Percentiles rank a stretch among this genome's conserved stretches.
These are phyloP conservation scores for Trifolium pratense DNA, from an alignment of 306 rosid species.

Conservation along the genomic window DNA sequence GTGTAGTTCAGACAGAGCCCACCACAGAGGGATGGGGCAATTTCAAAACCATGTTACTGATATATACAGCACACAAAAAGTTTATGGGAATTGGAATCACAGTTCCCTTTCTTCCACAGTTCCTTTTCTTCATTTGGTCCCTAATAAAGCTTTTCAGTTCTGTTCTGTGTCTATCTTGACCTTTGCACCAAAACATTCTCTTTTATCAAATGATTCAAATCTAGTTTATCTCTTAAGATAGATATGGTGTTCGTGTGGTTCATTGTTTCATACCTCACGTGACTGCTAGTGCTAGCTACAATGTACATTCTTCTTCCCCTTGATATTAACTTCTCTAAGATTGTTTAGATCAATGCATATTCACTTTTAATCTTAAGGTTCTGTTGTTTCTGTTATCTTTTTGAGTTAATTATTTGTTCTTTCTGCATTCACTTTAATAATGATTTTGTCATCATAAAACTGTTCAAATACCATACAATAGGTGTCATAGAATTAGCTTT, in stretches of 20 bases:
- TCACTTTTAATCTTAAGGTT: conserved; percentile 33
- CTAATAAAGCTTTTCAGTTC: conserved; percentile 41
- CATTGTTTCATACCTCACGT: conserved; percentile 38
- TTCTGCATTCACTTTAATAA: background rate
- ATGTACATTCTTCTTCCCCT: background rate
- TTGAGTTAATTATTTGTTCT: background rate
- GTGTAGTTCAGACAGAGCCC: conserved; percentile 35
- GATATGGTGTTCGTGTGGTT: background rate
- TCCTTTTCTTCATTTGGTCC: conserved; percentile 44
- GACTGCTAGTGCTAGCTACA: conserved; percentile 18
- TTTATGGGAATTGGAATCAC: conserved; percentile 50
- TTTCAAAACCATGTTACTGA: conserved; percentile 42
- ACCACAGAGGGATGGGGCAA: conserved; percentile 53
- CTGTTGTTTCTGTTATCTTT: conserved; percentile 43
- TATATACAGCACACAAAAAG: conserved; percentile 51
- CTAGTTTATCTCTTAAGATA: background rate
- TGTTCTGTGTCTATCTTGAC: conserved; percentile 47
- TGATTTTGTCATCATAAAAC: background rate
- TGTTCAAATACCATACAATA: background rate
- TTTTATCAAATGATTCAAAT: conserved; percentile 26
- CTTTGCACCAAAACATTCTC: conserved; percentile 61
- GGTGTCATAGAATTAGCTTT: background rate
- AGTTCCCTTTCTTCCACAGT: conserved; percentile 41
- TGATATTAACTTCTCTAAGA: conserved; percentile 1
- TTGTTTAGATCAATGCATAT: conserved; percentile 29